Base-by-base conservation (phyloP, 2,329 filamentous ascomycete species). In the Ceratocystis colombiana region DNA sequence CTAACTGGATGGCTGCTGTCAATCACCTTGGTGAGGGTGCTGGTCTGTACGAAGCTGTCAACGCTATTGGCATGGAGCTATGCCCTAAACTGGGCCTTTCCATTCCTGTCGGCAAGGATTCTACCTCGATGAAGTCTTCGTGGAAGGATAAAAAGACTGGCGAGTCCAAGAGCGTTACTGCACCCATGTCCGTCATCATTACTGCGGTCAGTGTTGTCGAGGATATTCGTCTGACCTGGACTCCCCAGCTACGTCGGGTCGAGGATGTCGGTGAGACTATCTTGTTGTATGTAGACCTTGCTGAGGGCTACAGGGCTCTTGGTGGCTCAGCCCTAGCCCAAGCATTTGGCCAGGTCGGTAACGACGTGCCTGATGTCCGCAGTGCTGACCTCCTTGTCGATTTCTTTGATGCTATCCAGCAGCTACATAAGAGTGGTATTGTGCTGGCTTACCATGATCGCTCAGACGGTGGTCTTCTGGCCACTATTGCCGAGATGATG, bases 1-100 rank as follows among this genome's bases (percentile, higher is more conserved):
- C 93, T 62, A 97, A 99, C 78, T 99, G 93, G 93, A 97, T 97
- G 94, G 92, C 91, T 2, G 93, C 93, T n/a, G 89, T 92, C 68
- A 91, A 86, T 73, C 91, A 96, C 74, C 87, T 89, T 25, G 94
- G 94, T 61, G 94, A 99, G 76, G 92, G 90, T 50, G 92, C 93
- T 48, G 90, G 88, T 17, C 81, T 97, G 41, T 97, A 96, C 72
- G 90, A 96, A 75, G 94, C 92, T 37, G 94, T 96, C 1, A 84
- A 96, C 73, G 91, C 93, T 8, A 91, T 96, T 67, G 92, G 92
- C 62, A 88, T 96, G 84, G 88, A 96, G 61, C 80, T 99, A 7
- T 99, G 94, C 76, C 91, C 91, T 1, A 82, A 88, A 71, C 81
- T 97, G n/a, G 90, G 89, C 44, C 85, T 99, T 68, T 90, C 88